Conservation (phyloP, 305 asterid species). For the Solanum aculeatissimum region DNA sequence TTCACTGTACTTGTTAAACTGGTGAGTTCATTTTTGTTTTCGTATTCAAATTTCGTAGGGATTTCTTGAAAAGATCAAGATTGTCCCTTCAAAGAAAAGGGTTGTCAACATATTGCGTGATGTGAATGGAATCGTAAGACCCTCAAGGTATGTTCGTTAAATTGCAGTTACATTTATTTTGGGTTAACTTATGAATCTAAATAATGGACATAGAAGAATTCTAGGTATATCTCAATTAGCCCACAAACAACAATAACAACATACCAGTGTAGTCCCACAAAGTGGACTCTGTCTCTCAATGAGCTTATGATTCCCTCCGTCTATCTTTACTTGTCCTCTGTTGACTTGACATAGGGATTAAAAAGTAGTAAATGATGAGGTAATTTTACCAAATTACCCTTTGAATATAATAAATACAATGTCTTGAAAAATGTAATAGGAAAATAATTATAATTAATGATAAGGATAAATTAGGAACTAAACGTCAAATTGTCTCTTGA, state of each 20-base stretch:
- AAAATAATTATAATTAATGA: no score
- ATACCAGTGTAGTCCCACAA: neutral
- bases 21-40: neutral
- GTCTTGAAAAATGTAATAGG: no score
- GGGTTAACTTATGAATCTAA: neutral
- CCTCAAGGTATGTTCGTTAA: slow-evolving; percentile 58
- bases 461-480: no score
- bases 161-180: neutral
- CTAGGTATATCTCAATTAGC: neutral
- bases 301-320: no score
- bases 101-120: slow-evolving; percentile 60
- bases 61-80: slow-evolving; percentile 49
- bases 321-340: no score
- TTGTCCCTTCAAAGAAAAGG: slow-evolving; percentile 70
- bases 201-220: neutral
- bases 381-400: no score
- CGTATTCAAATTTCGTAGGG: slow-evolving; percentile 33
- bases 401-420: no score
- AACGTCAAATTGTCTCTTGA: no score
- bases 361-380: no score
- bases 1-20: neutral
- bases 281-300: neutral
- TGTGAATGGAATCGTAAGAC: slow-evolving; percentile 64
- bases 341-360: no score
- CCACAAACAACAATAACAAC: neutral